Evolutionary conservation across 768 basidiomycete genomes (phyloP).

Genomic region (Leccinum truebloodii): DNA sequence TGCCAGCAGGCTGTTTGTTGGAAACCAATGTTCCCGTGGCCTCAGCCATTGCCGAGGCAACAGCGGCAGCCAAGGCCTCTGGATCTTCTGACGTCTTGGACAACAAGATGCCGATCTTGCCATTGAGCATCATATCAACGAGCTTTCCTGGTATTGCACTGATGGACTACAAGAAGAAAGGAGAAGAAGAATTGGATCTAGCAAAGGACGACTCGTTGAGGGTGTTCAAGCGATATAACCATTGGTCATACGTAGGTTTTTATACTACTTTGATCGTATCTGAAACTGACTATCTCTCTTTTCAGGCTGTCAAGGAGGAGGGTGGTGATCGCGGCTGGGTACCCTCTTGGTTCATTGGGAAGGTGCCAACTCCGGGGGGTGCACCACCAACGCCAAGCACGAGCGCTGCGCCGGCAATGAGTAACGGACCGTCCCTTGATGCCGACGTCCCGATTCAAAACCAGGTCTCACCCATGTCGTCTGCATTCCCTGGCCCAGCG

Average conservation of each 20-base stretch:
- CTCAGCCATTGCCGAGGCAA: slow-evolving; percentile 82
- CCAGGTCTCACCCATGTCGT: slow-evolving; percentile 76
- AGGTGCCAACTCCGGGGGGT: slow-evolving; percentile 52
- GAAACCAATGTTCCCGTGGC: slow-evolving; percentile 93
- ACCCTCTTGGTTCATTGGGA: slow-evolving; percentile 97
- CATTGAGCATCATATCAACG: slow-evolving; percentile 91
- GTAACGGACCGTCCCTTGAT: slow-evolving; percentile 32
- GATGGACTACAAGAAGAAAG: slow-evolving; percentile 96
- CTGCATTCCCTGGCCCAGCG: slow-evolving; percentile 61
- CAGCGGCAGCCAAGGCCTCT: slow-evolving; percentile 54
- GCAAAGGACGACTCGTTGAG: slow-evolving; percentile 85
- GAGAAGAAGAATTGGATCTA: slow-evolving; percentile 88
- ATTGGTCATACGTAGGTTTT: slow-evolving; percentile 86
- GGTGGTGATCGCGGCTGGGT: slow-evolving; percentile 97
- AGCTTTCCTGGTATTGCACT: slow-evolving; percentile 95
- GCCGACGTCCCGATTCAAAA: slow-evolving; percentile 46
- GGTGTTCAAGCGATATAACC: slow-evolving; percentile 97
- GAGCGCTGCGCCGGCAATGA: slow-evolving; percentile 40
- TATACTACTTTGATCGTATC: slow-evolving; percentile 1
- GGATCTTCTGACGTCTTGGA: slow-evolving; percentile 41
- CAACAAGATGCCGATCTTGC: slow-evolving; percentile 78
- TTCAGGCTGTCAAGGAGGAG: slow-evolving; percentile 88
- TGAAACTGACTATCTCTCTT: slow-evolving; percentile 1
- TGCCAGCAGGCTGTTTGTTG: slow-evolving; percentile 94
- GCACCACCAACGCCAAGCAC: slow-evolving; percentile 52